Conservation (phyloP, 208 protist genomes). For the Naegleria gruberi region DNA sequence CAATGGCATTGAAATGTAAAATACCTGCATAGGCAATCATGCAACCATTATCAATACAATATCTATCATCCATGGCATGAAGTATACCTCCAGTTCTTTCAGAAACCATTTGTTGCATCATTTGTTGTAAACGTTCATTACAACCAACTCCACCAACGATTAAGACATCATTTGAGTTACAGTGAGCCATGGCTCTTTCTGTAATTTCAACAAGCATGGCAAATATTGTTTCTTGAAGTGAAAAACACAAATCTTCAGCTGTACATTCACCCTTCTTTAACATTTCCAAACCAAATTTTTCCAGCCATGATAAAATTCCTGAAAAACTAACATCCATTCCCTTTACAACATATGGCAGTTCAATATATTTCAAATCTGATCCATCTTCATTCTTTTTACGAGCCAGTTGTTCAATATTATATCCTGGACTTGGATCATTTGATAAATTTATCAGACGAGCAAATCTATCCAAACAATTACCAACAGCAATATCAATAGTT, state of each 20-base stretch:
- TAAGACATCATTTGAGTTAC: constrained; percentile 83
- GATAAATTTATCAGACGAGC: constrained; percentile 86
- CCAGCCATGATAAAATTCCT: constrained; percentile 79
- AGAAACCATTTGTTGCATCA: constrained; percentile 83
- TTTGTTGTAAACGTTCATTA: constrained; percentile 90
- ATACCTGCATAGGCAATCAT: constrained; percentile 98
- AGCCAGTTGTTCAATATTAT: constrained; percentile 97
- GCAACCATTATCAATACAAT: constrained; percentile 99
- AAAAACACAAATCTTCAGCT: constrained; percentile 93
- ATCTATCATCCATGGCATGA: constrained; percentile 90
- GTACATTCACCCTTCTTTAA: constrained; percentile 59
- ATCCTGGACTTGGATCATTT: constrained; percentile 97
- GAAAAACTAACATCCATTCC: constrained; percentile 94
- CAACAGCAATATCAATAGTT: constrained; percentile 99
- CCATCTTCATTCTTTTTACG: constrained; percentile 42
- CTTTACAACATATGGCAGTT: constrained; percentile 94
- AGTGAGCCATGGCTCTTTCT: constrained; percentile 97
- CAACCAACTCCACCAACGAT: constrained; percentile 99
- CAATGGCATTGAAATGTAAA: constrained; percentile 55
- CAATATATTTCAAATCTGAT: constrained; percentile 57
- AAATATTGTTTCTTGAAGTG: constrained; percentile 96
- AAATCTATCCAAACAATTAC: constrained; percentile 95
- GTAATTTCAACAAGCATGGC: constrained; percentile 98
- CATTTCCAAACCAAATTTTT: constrained; percentile 48
- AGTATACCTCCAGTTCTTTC: constrained; percentile 73